Conservation (phyloP, 495 filamentous ascomycete species). For the Podospora bellae-mahoneyi region DNA sequence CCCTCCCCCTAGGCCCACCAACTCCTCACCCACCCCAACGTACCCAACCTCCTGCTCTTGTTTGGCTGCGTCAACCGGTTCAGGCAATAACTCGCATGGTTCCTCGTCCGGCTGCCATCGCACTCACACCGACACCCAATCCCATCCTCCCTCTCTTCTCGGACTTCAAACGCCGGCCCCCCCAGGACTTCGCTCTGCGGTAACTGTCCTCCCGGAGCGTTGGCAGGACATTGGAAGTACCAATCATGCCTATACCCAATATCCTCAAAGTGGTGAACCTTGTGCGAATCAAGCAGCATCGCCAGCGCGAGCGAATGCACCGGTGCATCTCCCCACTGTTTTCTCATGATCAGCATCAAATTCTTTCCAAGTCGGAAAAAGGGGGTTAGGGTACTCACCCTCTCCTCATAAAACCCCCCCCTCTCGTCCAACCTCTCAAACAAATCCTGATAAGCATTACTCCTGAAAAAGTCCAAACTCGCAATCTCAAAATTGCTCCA, state of each 20-base stretch:
- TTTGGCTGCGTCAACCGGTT: constrained; percentile 38
- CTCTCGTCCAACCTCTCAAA: constrained; percentile 45
- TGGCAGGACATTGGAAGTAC: constrained; percentile 47
- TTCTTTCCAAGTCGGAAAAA: not conserved
- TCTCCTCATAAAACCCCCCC: constrained; percentile 55
- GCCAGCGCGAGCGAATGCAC: constrained; percentile 51
- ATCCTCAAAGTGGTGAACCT: constrained; percentile 53
- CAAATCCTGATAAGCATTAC: constrained; percentile 46
- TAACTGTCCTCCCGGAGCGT: constrained; percentile 42
- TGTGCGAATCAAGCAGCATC: constrained; percentile 47
- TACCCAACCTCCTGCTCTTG: constrained; percentile 28
- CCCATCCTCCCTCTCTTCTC: constrained; percentile 35
- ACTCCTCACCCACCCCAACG: constrained; percentile 23
- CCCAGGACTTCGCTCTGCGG: constrained; percentile 33
- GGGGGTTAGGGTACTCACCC: constrained; percentile 29
- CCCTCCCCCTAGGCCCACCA: not conserved
- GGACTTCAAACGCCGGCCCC: constrained; percentile 23
- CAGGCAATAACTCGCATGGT: constrained; percentile 36
- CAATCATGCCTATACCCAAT: constrained; percentile 52
- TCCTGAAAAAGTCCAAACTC: constrained; percentile 51
- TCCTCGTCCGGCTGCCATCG: constrained; percentile 35
- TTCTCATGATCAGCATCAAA: not conserved
- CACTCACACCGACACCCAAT: constrained; percentile 47
- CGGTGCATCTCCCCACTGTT: constrained; percentile 54
- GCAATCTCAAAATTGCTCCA: constrained; percentile 60